Conservation (phyloP, 805 yeast species). For the Yarrowia porcina region DNA sequence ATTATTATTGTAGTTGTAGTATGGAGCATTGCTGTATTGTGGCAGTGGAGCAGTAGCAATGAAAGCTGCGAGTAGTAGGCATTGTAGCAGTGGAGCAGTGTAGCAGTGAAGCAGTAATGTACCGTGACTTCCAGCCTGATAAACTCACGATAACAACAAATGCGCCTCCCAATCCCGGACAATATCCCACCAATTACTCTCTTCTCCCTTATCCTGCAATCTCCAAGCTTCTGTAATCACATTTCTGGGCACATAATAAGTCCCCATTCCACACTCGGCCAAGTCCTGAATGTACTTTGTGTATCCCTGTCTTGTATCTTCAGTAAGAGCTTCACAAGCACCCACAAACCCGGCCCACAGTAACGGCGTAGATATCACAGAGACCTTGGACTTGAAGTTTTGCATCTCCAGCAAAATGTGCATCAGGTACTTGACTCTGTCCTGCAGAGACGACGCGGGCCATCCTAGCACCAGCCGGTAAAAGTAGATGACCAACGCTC, state of each 20-base stretch:
- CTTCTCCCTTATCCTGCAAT: conserved; percentile 57
- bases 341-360: conserved; percentile 90
- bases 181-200: conserved; percentile 72
- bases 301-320: conserved; percentile 58
- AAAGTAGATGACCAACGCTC: conserved; percentile 68
- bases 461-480: conserved; percentile 58
- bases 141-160: conserved; percentile 56
- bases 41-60: no score
- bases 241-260: conserved; percentile 82
- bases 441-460: conserved; percentile 57
- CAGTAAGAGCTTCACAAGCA: conserved; percentile 63
- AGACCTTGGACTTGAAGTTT: conserved; percentile 46
- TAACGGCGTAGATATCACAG: conserved; percentile 65
- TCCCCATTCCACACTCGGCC: conserved; percentile 60
- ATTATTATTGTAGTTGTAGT: no score
- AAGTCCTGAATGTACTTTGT: conserved; percentile 57
- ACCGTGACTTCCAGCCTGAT: no score
- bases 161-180: conserved; percentile 82
- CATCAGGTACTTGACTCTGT: conserved; percentile 57
- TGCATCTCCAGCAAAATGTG: conserved; percentile 63
- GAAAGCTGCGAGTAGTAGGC: no score
- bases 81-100: no score
- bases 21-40: no score
- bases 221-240: conserved; percentile 86
- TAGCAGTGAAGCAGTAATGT: no score